These are phyloP conservation scores for Aspergillus nanangensis DNA, from an alignment of 495 filamentous ascomycete species.

Conservation along the genomic window DNA sequence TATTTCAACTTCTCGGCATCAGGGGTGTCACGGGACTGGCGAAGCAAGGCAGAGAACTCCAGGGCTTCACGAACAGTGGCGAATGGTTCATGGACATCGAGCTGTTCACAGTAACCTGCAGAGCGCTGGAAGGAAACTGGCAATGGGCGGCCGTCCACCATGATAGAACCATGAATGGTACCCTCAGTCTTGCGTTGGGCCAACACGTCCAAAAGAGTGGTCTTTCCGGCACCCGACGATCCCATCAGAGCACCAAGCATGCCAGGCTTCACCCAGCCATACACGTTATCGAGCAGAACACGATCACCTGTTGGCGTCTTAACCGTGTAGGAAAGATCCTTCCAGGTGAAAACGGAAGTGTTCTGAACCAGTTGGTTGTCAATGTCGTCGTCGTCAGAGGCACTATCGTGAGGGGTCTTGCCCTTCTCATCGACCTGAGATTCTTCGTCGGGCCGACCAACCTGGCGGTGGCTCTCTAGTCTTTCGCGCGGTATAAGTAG, in stretches of 20 bases:
- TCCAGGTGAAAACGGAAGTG: conserved; percentile 58
- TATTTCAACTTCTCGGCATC: conserved; percentile 56
- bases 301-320: conserved; percentile 37
- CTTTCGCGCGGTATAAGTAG: conserved; percentile 39
- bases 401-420: conserved; percentile 6
- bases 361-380: conserved; percentile 41
- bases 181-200: conserved; percentile 77
- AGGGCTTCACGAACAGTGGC: conserved; percentile 61
- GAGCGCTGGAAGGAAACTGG: conserved; percentile 78
- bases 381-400: conserved; percentile 9
- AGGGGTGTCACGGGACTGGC: conserved; percentile 47
- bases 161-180: conserved; percentile 78
- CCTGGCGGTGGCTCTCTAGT: conserved; percentile 17
- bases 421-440: conserved; percentile 24
- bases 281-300: conserved; percentile 67
- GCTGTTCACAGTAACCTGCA: conserved; percentile 57
- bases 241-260: conserved; percentile 72
- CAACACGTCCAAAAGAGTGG: conserved; percentile 51
- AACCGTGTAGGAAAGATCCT: conserved; percentile 52
- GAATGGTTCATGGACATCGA: conserved; percentile 56
- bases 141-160: conserved; percentile 74
- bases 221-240: conserved; percentile 61
- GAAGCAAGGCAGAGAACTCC: conserved; percentile 53
- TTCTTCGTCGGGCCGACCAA: conserved; percentile 25
- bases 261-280: conserved; percentile 89